A percentile compares a stretch with the other conserved stretches of the same genome.
These are phyloP conservation scores for Chloromonas sp. DNA, from an alignment of 163 green algal genomes.

Conservation along the genomic window DNA sequence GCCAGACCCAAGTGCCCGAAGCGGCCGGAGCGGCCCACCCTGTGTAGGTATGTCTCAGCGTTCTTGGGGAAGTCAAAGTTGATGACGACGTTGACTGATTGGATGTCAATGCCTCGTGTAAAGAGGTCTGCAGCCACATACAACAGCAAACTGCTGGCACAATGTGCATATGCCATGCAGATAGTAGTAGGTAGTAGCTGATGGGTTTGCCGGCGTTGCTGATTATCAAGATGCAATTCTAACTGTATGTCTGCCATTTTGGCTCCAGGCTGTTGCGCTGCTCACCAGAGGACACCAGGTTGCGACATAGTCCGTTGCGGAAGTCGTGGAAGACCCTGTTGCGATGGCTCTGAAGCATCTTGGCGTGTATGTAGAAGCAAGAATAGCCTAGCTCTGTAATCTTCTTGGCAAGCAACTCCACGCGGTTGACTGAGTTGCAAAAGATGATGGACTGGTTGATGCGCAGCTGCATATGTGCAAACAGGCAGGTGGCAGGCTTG, in stretches of 20 bases:
- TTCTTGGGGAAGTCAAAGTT: constrained; percentile 99
- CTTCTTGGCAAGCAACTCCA: constrained; percentile 99
- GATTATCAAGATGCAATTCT: no score
- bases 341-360: constrained; percentile 97
- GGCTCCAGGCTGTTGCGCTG: background rate
- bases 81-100: constrained; percentile 99
- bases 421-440: constrained; percentile 99
- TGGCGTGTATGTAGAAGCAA: constrained; percentile 99
- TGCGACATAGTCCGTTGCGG: constrained; percentile 94
- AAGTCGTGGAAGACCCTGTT: constrained; percentile 99
- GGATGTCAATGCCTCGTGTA: constrained; percentile 98
- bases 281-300: constrained; percentile 91
- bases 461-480: constrained; percentile 64
- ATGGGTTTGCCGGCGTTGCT: no score
- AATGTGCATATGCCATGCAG: no score
- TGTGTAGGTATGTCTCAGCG: constrained; percentile 97
- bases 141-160: background rate
- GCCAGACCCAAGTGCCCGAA: constrained; percentile 98
- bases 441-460: constrained; percentile 99
- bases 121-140: constrained; percentile 87
- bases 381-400: constrained; percentile 99
- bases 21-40: constrained; percentile 89
- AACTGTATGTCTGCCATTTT: no score
- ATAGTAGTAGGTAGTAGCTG: no score
- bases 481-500: background rate